These are phyloP conservation scores for Silene coronaria DNA, from an alignment of 179 eudicot genomes.

Conservation along the genomic window DNA sequence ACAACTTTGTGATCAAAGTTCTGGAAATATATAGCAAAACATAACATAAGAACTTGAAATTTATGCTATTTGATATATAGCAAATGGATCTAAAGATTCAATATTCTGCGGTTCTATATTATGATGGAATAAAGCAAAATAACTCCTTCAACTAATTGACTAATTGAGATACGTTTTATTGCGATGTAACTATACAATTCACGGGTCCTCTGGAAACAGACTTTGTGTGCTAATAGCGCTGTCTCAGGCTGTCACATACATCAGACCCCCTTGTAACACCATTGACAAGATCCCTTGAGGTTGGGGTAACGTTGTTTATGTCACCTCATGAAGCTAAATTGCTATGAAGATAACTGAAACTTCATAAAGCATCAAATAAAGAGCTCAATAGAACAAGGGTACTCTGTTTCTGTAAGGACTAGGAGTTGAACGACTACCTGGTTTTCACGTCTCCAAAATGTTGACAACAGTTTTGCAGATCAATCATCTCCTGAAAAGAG, in stretches of 20 bases:
- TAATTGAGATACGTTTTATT: too few relatives aligned
- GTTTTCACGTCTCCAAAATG: slow-evolving; percentile 52
- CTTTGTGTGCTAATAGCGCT: too few relatives aligned
- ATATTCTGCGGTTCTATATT: background rate
- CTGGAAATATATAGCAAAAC: slow-evolving; percentile 36
- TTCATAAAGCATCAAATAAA: background rate
- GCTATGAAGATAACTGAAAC: slow-evolving; percentile 1
- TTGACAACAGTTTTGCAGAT: slow-evolving; percentile 51
- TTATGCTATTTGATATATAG: background rate
- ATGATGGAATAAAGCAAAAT: too few relatives aligned
- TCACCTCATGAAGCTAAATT: background rate
- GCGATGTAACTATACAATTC: too few relatives aligned
- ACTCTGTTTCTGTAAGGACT: background rate
- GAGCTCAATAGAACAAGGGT: background rate
- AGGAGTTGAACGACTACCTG: slow-evolving; percentile 38
- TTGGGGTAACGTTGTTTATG: background rate
- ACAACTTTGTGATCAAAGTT: slow-evolving; percentile 43
- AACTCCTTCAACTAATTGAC: too few relatives aligned
- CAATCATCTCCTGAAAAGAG: slow-evolving; percentile 39
- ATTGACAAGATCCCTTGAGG: background rate
- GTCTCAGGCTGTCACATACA: too few relatives aligned
- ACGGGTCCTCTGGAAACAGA: too few relatives aligned
- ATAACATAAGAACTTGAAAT: slow-evolving; percentile 5
- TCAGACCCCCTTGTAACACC: too few relatives aligned
- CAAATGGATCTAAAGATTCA: background rate